Evolutionary conservation across 208 protist species (phyloP), one percentile per base, ranked within the genome.

Genomic region (Jaenimonas drosophilae): DNA sequence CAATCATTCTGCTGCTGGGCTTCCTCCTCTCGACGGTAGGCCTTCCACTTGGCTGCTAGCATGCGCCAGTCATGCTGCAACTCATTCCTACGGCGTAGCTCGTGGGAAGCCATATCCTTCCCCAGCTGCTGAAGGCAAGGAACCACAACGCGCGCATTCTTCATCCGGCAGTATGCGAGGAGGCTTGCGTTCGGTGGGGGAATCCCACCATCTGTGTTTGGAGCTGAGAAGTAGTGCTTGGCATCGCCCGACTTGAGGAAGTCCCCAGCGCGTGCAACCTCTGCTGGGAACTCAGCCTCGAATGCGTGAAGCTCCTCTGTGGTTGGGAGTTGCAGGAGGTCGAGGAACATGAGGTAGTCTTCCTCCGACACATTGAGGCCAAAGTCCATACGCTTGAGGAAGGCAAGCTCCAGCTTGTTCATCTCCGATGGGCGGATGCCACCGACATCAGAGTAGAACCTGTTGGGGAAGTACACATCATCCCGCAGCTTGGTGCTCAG

Each of bases 401-500:
- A 95, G 7, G 78, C 66, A 20, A 96, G 17, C 55, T 98, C 92
- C 2, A 98, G 67, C 36, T 70, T 67, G 55, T 96, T 96, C 43
- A 98, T 76, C 70, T 97, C 91, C 0, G 38, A 43, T 4, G 49
- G 37, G 11, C 54, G 63, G 31, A 98, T 78, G 28, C 92, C 93
- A 19, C 95, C 95, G 37, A 98, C 87, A 25, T 70, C 63, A 29
- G 68, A 82, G 59, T 96, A 97, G 68, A 95, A 96, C 42, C 64
- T 56, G 55, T 97, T 97, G 41, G 63, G 93, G 41, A 87, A 97
- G 58, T 90, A 97, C 24, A 64, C 34, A 49, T 98, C 95, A 47
- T 98, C 95, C 20, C 88, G 88, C 47, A 95, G 69, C 82, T 98
- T 98, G 16, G 76, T 73, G 6, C 88, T 86, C 14, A 96, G 45